phyloP scores from a whole-genome alignment of 441 rosid species.

The Bocquillonia castaneifolia region DNA sequence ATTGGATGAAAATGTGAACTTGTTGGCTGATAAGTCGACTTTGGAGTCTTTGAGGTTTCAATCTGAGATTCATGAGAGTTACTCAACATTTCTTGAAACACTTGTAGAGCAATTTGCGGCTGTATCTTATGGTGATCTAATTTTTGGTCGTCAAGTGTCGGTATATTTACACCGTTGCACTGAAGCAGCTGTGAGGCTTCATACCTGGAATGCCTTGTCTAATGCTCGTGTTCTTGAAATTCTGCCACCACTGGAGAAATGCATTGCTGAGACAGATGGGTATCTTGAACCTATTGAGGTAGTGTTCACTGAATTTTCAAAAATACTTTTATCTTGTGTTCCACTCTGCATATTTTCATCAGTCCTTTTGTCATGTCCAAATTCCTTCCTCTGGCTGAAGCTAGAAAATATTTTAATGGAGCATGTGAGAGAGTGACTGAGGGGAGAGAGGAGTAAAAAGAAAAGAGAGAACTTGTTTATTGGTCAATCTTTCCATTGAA shows the following conservation, averaged over 20 bases:
- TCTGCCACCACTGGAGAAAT: constrained; percentile 66
- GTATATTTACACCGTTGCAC: constrained; percentile 61
- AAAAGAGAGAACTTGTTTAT: neutral
- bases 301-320: constrained; percentile 17
- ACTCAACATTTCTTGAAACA: constrained; percentile 66
- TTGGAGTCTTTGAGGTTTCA: constrained; percentile 57
- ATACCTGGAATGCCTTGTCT: constrained; percentile 65
- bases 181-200: constrained; percentile 59
- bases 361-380: neutral
- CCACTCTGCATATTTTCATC: neutral
- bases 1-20: constrained; percentile 18
- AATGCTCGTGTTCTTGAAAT: constrained; percentile 76
- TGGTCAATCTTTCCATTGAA: neutral
- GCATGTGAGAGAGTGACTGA: neutral
- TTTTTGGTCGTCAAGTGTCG: constrained; percentile 77
- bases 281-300: constrained; percentile 92
- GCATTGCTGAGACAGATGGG: constrained; percentile 60
- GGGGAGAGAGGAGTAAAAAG: neutral
- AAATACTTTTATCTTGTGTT: neutral
- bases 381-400: neutral
- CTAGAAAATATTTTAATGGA: neutral
- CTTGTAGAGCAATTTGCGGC: constrained; percentile 84
- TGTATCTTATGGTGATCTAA: constrained; percentile 74
- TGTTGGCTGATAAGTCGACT: constrained; percentile 13
- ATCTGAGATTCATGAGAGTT: constrained; percentile 69